Base-by-base conservation (phyloP, 2,329 filamentous ascomycete species). In the Talaromyces sp. region DNA sequence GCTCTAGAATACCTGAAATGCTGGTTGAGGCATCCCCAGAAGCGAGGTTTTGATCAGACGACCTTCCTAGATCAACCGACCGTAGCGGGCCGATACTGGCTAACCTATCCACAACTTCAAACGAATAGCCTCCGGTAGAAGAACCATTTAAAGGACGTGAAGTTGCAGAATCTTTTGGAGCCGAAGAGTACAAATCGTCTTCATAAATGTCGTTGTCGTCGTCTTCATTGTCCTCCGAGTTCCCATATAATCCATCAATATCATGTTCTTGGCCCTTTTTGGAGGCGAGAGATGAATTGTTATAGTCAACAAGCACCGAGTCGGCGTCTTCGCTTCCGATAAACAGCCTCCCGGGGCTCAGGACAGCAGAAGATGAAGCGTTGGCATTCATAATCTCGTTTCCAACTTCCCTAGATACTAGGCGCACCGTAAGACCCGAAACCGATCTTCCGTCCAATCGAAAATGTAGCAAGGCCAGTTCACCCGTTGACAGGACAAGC, bases 381-480 rank as follows among this genome's bases (percentile, higher is more conserved):
- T 83, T 78, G 49, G 83, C 82, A 55, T 83, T 82, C 62, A 96
- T 71, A 10, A 90, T 64, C 32, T 77, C 72, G 8, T 89, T 88
- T 10, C 90, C 89, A 27, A 83, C 81, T 59, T 90, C 85, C 44
- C 78, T 69, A 4, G 84, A 71, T 5, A 97, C 80, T 44, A 85
- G 76, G 65, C 85, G 86, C 58, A 99, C 77, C n/a, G 84, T 86
- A 63, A 99, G 81, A 1, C 92, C 92, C 28, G 93, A 96, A 1
- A 99, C 92, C 2, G 91, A 96, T 59, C 95, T 86, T 17, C 96
- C 95, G 72, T 97, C 93, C 63, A 97, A 85, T 59, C 87, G 88
- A 78, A 99, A 97, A 17, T 85, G 88, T 13, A 98, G 76, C 25
- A 95, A 83, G 10, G 86, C 86, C 55, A 96, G 80, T 22, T 84